Evolutionary conservation across 805 yeast species (phyloP), one percentile per base, ranked within the genome.

Genomic region (Hanseniaspora lachancei): DNA sequence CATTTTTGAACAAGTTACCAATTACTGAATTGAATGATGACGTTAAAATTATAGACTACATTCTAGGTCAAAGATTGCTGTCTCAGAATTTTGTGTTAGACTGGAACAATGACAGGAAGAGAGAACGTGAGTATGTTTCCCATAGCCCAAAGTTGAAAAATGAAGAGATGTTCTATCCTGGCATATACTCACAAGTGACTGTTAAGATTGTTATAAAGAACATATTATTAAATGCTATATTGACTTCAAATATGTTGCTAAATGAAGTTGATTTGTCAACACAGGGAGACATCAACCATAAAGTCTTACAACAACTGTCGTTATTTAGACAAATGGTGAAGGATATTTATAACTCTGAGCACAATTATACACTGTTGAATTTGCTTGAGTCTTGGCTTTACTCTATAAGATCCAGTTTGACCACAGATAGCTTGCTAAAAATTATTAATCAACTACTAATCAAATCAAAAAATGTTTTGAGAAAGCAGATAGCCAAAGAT

Each of bases 281-380:
- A 15, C 86, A 83, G 61, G 95, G 91, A 66, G 78, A 95, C 0
- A 89, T 91, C 62, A 83, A 89, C 12, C 76, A 81, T 0, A 79
- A 85, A 0, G 86, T 96, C 2, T 72, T 93, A 59, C 34, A 41
- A 5, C 41, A 53, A 32, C 3, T 55, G 38, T 67, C 74, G 10
- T 84, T 84, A 1, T 72, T 93, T 56, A 77, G 95, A 63, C 67
- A 75, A 8, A 72, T 93, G 77, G 84, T 93, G 13, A 87, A 84
- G 62, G 80, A 76, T 35, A 88, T 96, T 96, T 91, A 97, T 96
- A 95, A 88, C 63, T 84, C 81, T 63, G 97, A 96, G 0, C 69
- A 86, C 55, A 72, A 73, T 21, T 46, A 47, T n/a, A 79, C 79
- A 10, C 77, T 78, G 10, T 86, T 96, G 0, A 76, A 66, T 61